phyloP scores from a whole-genome alignment of 1,284 basidiomycete species.

The Cerioporus squamosus region DNA sequence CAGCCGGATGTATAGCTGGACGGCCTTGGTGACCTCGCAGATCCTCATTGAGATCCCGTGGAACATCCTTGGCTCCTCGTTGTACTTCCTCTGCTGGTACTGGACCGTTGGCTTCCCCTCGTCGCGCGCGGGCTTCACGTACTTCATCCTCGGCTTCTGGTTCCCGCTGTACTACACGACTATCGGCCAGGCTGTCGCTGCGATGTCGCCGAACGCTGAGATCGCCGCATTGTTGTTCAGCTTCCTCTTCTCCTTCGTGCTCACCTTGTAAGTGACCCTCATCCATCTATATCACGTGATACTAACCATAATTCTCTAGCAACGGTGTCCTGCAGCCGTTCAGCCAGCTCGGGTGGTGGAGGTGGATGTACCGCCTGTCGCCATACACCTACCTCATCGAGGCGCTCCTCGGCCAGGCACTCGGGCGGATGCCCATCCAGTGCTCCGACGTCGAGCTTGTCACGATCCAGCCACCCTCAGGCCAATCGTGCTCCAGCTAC shows the following conservation, averaged over 20 bases:
- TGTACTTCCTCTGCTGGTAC: conserved; percentile 73
- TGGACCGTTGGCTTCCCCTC: conserved; percentile 69
- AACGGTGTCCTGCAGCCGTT: conserved; percentile 72
- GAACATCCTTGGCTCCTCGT: conserved; percentile 60
- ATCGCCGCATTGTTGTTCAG: conserved; percentile 70
- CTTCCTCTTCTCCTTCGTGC: conserved; percentile 63
- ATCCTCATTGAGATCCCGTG: conserved; percentile 69
- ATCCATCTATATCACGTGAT: conserved; percentile 1
- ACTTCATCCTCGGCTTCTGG: conserved; percentile 53
- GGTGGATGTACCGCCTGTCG: conserved; percentile 82
- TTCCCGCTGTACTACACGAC: conserved; percentile 64
- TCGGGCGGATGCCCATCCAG: conserved; percentile 46
- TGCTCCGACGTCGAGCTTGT: conserved; percentile 50
- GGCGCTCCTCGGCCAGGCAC: conserved; percentile 53
- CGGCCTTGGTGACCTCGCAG: conserved; percentile 68
- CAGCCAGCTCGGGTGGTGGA: conserved; percentile 75
- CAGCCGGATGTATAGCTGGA: conserved; percentile 86
- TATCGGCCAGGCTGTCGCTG: conserved; percentile 55
- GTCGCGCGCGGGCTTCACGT: conserved; percentile 59
- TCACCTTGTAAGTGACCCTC: conserved; percentile 58
- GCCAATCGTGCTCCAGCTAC: conserved; percentile 66
- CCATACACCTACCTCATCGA: conserved; percentile 78
- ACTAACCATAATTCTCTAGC: conserved; percentile 33
- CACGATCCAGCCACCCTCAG: conserved; percentile 59
- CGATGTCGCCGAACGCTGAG: conserved; percentile 68